These are phyloP conservation scores for Trichoderma oligosporum DNA, from an alignment of 2,329 filamentous ascomycete genomes.

Conservation along the genomic window DNA sequence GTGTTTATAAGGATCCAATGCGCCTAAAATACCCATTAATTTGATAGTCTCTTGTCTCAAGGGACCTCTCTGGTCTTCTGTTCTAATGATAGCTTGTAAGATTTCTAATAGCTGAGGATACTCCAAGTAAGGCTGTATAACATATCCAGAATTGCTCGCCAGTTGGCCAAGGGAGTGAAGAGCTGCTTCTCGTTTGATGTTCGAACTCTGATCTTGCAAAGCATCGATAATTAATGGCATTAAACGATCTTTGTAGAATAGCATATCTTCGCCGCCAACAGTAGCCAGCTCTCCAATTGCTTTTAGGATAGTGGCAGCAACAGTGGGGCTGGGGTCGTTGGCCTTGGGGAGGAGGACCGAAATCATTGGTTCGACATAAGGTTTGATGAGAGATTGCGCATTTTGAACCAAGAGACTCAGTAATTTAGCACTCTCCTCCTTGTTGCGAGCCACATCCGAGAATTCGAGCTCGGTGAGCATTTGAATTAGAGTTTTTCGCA, in stretches of 20 bases:
- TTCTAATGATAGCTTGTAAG: constrained; percentile 88
- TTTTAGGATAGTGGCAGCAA: constrained; percentile 91
- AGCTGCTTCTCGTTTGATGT: constrained; percentile 84
- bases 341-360: constrained; percentile 91
- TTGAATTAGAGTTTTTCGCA: constrained; percentile 93
- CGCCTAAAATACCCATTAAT: constrained; percentile 89
- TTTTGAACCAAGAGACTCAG: constrained; percentile 91
- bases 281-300: constrained; percentile 92
- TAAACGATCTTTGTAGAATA: constrained; percentile 80
- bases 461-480: constrained; percentile 95
- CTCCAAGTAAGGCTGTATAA: constrained; percentile 92
- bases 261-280: constrained; percentile 91
- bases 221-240: constrained; percentile 96
- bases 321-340: constrained; percentile 76
- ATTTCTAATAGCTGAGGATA: constrained; percentile 92
- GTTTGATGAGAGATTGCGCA: constrained; percentile 87
- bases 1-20: constrained; percentile 92
- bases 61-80: constrained; percentile 76
- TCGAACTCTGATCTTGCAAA: constrained; percentile 88
- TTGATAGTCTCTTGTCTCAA: constrained; percentile 94
- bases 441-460: constrained; percentile 87
- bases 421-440: constrained; percentile 92
- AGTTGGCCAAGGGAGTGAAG: constrained; percentile 87
- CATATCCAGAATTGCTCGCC: constrained; percentile 94
- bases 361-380: constrained; percentile 96